phyloP scores from a whole-genome alignment of 2,329 filamentous ascomycete genomes.

The Aspergillus transmontanensis region DNA sequence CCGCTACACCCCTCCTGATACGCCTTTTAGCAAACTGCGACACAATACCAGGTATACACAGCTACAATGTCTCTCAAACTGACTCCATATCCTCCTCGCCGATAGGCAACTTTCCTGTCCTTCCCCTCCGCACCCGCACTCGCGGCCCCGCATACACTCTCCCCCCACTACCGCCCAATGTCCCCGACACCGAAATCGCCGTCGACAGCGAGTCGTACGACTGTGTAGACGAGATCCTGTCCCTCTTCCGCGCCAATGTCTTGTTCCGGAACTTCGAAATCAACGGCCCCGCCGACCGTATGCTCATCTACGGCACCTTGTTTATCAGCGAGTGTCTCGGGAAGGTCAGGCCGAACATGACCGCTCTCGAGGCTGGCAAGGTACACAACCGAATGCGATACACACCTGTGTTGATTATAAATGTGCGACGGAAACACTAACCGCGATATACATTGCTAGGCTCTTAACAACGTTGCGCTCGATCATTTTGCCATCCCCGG shows the following conservation, averaged over 20 bases:
- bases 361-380: slow-evolving; percentile 67
- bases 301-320: slow-evolving; percentile 95
- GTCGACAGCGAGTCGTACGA: slow-evolving; percentile 93
- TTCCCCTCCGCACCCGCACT: slow-evolving; percentile 91
- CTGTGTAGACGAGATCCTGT: slow-evolving; percentile 89
- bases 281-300: slow-evolving; percentile 89
- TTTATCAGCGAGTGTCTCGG: slow-evolving; percentile 88
- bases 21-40: slow-evolving; percentile 17
- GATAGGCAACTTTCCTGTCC: slow-evolving; percentile 86
- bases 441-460: slow-evolving; percentile 61
- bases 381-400: slow-evolving; percentile 32
- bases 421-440: neutral
- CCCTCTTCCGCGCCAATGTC: slow-evolving; percentile 94
- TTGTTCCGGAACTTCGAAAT: slow-evolving; percentile 99
- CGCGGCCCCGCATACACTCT: slow-evolving; percentile 93
- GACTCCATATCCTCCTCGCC: slow-evolving; percentile 22
- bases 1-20: slow-evolving; percentile 25
- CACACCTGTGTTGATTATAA: neutral
- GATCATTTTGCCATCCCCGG: slow-evolving; percentile 96
- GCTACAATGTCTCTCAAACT: neutral
- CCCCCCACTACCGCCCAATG: slow-evolving; percentile 62
- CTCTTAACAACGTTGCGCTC: slow-evolving; percentile 85
- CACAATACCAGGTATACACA: neutral
- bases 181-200: slow-evolving; percentile 59
- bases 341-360: slow-evolving; percentile 79